These are phyloP conservation scores for Gossypium longicalyx DNA, from an alignment of 345 rosid species.

Conservation along the genomic window DNA sequence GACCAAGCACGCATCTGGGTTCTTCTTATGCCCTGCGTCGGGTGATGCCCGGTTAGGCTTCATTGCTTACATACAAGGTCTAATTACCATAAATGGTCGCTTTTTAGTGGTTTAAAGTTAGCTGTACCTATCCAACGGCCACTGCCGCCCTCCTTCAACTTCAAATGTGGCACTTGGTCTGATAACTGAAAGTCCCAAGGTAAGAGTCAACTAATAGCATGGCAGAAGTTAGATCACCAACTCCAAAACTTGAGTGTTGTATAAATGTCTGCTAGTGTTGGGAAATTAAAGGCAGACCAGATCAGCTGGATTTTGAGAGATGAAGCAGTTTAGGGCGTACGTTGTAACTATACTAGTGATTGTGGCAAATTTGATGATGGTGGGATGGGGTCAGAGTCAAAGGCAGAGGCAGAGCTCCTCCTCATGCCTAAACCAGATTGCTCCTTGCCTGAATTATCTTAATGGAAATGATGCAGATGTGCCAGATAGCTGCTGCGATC, in stretches of 20 bases:
- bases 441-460: conserved; percentile 56
- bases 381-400: neutral
- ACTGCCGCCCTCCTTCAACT: conserved; percentile 3
- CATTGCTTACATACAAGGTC: neutral
- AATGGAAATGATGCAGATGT: conserved; percentile 46
- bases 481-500: conserved; percentile 57
- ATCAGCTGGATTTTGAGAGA: neutral
- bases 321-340: neutral
- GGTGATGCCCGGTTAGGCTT: too few species aligned
- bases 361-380: neutral
- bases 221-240: conserved; percentile 12
- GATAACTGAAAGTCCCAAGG: neutral
- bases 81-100: neutral
- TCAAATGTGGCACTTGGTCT: neutral
- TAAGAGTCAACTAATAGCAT: neutral
- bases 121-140: conserved; percentile 8
- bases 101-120: conserved; percentile 9
- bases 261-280: neutral
- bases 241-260: neutral
- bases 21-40: neutral
- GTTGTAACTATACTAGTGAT: neutral
- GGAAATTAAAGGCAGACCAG: neutral
- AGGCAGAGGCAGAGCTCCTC: conserved; percentile 7
- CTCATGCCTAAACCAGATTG: conserved; percentile 49
- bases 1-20: neutral